phyloP scores from a whole-genome alignment of 192 early-diverging fungal genomes.

The Polychytrium aggregatum region DNA sequence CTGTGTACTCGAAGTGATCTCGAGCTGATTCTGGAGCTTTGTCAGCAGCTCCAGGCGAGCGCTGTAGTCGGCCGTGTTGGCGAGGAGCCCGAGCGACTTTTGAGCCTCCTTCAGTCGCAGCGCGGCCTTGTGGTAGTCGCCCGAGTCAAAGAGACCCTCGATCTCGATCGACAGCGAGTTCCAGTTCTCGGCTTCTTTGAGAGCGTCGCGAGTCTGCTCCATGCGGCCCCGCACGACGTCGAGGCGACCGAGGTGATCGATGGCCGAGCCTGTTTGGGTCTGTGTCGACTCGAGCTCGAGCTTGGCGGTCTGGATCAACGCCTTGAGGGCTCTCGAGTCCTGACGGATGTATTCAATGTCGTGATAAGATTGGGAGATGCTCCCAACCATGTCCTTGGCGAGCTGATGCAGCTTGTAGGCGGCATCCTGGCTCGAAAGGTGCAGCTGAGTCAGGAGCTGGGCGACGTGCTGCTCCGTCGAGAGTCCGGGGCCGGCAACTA shows the following conservation, averaged over 20 bases:
- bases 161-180: slow-evolving; percentile 59
- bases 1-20: slow-evolving; percentile 34
- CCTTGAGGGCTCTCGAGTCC: slow-evolving; percentile 32
- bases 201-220: slow-evolving; percentile 43
- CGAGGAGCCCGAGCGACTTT: slow-evolving; percentile 46
- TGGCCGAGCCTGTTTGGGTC: slow-evolving; percentile 19
- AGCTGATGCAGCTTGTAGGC: slow-evolving; percentile 38
- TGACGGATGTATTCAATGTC: slow-evolving; percentile 49
- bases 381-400: slow-evolving; percentile 42
- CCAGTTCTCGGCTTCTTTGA: slow-evolving; percentile 74
- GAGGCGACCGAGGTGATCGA: slow-evolving; percentile 49
- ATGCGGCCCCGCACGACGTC: slow-evolving; percentile 59
- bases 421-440: slow-evolving; percentile 43
- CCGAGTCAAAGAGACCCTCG: slow-evolving; percentile 45
- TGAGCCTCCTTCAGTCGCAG: slow-evolving; percentile 52
- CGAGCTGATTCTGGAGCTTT: slow-evolving; percentile 47
- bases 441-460: slow-evolving; percentile 42
- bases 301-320: slow-evolving; percentile 29
- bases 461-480: slow-evolving; percentile 35
- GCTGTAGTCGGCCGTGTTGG: slow-evolving; percentile 60
- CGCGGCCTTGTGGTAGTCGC: slow-evolving; percentile 53
- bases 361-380: slow-evolving; percentile 49
- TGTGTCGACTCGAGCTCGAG: slow-evolving; percentile 35
- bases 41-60: slow-evolving; percentile 41
- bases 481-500: slow-evolving; percentile 7